Percentiles rank a stretch among this genome's conserved stretches.
These are phyloP conservation scores for Paraphaeosphaeria minitans DNA, from an alignment of 2,329 filamentous ascomycete genomes.

Conservation along the genomic window DNA sequence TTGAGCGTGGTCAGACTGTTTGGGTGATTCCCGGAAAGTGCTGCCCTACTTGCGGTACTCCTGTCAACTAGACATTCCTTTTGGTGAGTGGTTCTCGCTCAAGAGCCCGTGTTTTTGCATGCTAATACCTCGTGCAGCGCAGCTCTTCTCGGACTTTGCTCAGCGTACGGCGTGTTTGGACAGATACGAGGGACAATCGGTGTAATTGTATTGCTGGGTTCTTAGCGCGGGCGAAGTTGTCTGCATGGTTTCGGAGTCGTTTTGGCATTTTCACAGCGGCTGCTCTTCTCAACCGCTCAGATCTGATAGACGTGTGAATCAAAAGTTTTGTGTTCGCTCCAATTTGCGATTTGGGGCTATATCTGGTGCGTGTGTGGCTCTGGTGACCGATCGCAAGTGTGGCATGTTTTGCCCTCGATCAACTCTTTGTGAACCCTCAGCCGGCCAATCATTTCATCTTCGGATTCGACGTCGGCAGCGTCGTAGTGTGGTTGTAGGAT, in stretches of 20 bases:
- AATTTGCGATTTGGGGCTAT: too few relatives aligned
- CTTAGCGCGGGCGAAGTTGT: constrained; percentile 23
- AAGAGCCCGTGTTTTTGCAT: background rate
- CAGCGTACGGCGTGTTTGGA: constrained; percentile 14
- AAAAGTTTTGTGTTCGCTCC: constrained; percentile 7
- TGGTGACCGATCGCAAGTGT: background rate
- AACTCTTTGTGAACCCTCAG: background rate
- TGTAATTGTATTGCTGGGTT: constrained; percentile 16
- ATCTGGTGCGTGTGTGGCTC: background rate
- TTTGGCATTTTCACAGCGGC: constrained; percentile 10
- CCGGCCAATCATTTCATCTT: background rate
- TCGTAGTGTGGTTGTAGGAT: background rate
- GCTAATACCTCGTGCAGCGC: constrained; percentile 8
- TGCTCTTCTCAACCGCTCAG: constrained; percentile 1
- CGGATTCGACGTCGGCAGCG: background rate
- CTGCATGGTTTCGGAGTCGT: constrained; percentile 20
- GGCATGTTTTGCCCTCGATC: background rate
- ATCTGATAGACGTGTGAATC: constrained; percentile 6
- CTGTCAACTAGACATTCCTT: constrained; percentile 38
- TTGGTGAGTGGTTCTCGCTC: constrained; percentile 8
- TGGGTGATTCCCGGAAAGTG: constrained; percentile 50
- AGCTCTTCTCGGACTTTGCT: constrained; percentile 12
- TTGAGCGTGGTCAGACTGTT: constrained; percentile 47
- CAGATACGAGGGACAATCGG: constrained; percentile 15
- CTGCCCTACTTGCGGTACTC: constrained; percentile 47